These are phyloP conservation scores for Ophiocordyceps sinensis DNA, from an alignment of 2,329 filamentous ascomycete genomes.

Conservation along the genomic window DNA sequence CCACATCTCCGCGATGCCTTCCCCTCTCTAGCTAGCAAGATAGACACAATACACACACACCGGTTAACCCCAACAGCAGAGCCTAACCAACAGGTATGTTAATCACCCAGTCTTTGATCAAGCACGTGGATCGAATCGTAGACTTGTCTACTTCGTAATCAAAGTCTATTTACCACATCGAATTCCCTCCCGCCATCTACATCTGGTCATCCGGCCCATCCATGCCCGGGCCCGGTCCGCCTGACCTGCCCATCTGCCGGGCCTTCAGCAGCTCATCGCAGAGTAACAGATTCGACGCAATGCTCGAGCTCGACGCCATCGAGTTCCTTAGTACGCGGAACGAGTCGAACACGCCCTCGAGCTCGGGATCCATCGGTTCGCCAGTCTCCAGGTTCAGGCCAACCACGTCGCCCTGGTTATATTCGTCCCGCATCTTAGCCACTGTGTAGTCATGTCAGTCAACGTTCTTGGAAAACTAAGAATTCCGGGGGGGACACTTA, in stretches of 20 bases:
- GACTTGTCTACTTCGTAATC: conserved; percentile 3
- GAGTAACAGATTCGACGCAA: conserved; percentile 85
- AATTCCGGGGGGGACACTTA: conserved; percentile 32
- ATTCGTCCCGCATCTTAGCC: conserved; percentile 74
- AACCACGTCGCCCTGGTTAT: conserved; percentile 68
- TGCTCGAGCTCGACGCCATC: conserved; percentile 85
- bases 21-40: too few species aligned
- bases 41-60: too few species aligned
- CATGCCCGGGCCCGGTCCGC: conserved; percentile 49
- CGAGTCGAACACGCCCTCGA: conserved; percentile 88
- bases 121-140: too few species aligned
- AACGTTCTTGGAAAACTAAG: not conserved
- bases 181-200: conserved; percentile 23
- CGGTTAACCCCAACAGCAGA: too few species aligned
- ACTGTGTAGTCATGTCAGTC: conserved; percentile 34
- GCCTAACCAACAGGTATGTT: too few species aligned
- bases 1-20: too few species aligned
- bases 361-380: conserved; percentile 85
- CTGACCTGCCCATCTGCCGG: conserved; percentile 71
- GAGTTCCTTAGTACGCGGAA: conserved; percentile 91
- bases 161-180: conserved; percentile 21
- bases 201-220: conserved; percentile 42
- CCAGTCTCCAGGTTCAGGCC: conserved; percentile 79
- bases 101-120: too few species aligned
- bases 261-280: conserved; percentile 98